Evolutionary conservation across 164 flowering plant genomes (phyloP).

Genomic region (Vitis labrusca): DNA sequence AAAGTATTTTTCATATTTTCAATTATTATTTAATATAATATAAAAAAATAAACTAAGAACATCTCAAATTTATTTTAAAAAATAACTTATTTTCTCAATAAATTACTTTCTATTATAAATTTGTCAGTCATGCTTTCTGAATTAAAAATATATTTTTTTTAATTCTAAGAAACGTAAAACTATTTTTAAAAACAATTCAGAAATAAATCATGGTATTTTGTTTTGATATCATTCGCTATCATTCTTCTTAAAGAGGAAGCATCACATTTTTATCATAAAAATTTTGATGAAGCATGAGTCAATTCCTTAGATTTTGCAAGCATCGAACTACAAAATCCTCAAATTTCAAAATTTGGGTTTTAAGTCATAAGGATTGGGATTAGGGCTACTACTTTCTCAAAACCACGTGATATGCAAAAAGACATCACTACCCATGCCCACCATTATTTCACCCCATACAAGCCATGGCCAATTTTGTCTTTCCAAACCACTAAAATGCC

Average conservation of each 20-base stretch:
- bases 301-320: conserved; percentile 3
- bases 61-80: no score
- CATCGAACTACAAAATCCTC: neutral
- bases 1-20: no score
- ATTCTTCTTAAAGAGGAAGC: neutral
- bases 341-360: conserved; percentile 6
- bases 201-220: no score
- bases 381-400: no score
- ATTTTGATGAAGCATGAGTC: neutral
- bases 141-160: no score
- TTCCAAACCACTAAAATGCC: neutral
- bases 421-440: neutral
- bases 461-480: neutral
- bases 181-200: no score
- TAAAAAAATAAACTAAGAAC: no score
- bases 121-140: no score
- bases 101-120: no score
- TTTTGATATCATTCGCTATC: neutral
- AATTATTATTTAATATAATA: no score
- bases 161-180: no score
- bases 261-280: neutral
- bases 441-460: neutral
- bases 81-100: no score
- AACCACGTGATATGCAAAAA: neutral
- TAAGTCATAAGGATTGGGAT: neutral